Evolutionary conservation across 495 filamentous ascomycete species (phyloP).

Genomic region (Letharia lupina): DNA sequence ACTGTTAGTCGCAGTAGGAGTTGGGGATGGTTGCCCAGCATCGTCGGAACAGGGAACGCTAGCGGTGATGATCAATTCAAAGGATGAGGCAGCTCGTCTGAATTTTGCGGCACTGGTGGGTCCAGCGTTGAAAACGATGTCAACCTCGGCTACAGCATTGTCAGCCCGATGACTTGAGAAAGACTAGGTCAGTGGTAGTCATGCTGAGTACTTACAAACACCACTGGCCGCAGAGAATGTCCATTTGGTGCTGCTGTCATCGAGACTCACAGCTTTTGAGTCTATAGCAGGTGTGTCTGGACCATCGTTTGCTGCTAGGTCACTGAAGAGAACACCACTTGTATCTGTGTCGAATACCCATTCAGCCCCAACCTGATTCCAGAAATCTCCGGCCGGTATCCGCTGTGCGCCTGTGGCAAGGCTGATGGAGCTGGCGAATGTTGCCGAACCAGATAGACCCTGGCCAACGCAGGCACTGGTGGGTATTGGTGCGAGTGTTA

Average conservation of each 20-base stretch:
- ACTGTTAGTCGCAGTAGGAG: not conserved
- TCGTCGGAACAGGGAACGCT: constrained; percentile 3
- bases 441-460: constrained; percentile 5
- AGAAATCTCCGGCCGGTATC: constrained; percentile 18
- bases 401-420: constrained; percentile 5
- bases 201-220: not conserved
- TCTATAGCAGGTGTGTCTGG: constrained; percentile 1
- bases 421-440: not conserved
- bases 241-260: constrained; percentile 10
- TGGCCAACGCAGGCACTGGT: constrained; percentile 3
- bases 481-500: not conserved
- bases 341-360: constrained; percentile 17
- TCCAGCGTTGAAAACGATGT: not conserved
- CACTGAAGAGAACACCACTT: constrained; percentile 14
- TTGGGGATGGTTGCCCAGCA: not conserved
- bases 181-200: not conserved
- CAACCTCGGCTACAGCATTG: not conserved
- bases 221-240: not conserved
- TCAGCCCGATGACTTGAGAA: not conserved
- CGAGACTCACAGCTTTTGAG: constrained; percentile 11
- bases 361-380: constrained; percentile 16
- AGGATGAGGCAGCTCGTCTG: constrained; percentile 4
- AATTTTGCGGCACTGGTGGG: not conserved
- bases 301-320: constrained; percentile 12
- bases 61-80: constrained; percentile 1